Base-by-base conservation (phyloP, 2,329 filamentous ascomycete species). In the Talaromyces pinophilus region DNA sequence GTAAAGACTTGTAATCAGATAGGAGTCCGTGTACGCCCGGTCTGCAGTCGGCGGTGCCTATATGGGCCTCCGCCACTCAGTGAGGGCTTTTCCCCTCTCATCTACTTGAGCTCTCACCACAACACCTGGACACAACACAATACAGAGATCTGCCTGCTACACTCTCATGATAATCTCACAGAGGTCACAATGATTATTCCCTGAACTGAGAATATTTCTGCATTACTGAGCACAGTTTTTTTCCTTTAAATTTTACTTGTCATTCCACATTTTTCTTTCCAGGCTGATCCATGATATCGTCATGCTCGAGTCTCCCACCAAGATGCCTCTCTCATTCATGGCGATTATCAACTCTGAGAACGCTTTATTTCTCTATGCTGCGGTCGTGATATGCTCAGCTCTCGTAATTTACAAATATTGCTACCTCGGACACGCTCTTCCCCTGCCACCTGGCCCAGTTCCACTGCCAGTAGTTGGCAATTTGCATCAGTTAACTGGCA, bases 391-490 rank as follows among this genome's bases (percentile, higher is more conserved):
- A 44, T 42, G 10, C 38, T 61, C 28, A 5, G 15, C 33, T 38
- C 13, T 46, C 35, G 3, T 48, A 4, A 6, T 46, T 8, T 48
- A 48, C 40, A 61, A 33, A 17, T 61, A 46, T 30, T 33, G 22
- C 40, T 33, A 35, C 42, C 1, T 1, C 25, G 6, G n/a, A 33
- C 22, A 61, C 42, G n/a, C 52, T 59, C 54, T 59, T 13, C 64
- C 64, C 48, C 19, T 66, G n/a, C 64, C 64, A 15, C 64, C 64
- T n/a, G 71, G 71, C 1, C 71, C 71, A 35, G 62, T 25, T 46
- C 69, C 68, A 33, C 38, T 69, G 8, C 68, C 69, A 8, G 63
- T 72, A 40, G 68, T 72, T 42, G 70, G 70, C 13, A 72, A 72
- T 64, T 63, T 69, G 59, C 67, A 71, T 35, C 67, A 72, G 46